A percentile compares a stretch with the other conserved stretches of the same genome.
These are phyloP conservation scores for Colletotrichum incanum DNA, from an alignment of 2,329 filamentous ascomycete genomes.

Conservation along the genomic window DNA sequence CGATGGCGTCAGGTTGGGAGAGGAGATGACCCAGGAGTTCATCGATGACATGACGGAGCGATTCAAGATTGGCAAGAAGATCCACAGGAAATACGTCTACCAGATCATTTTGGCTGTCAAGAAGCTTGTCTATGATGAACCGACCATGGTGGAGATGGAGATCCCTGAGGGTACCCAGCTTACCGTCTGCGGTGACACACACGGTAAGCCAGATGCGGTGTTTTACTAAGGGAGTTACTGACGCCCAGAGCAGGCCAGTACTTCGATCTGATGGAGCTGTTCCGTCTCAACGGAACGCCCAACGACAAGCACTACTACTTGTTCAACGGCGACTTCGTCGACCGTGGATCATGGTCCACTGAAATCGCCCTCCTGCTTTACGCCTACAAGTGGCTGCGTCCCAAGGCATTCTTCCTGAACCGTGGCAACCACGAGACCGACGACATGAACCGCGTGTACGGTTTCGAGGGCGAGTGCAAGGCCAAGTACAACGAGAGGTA, in stretches of 20 bases:
- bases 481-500: slow-evolving; percentile 94
- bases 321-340: slow-evolving; percentile 99
- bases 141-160: slow-evolving; percentile 96
- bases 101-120: slow-evolving; percentile 94
- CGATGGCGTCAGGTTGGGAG: slow-evolving; percentile 84
- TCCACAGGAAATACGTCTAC: slow-evolving; percentile 97
- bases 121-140: slow-evolving; percentile 90
- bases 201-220: slow-evolving; percentile 72
- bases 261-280: slow-evolving; percentile 97
- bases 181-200: slow-evolving; percentile 97
- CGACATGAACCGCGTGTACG: slow-evolving; percentile 99
- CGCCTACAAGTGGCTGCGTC: slow-evolving; percentile 96
- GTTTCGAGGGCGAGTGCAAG: slow-evolving; percentile 98
- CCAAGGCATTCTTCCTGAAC: slow-evolving; percentile 93
- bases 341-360: slow-evolving; percentile 97
- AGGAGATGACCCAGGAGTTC: slow-evolving; percentile 95
- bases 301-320: slow-evolving; percentile 91
- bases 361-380: slow-evolving; percentile 95
- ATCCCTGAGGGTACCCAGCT: slow-evolving; percentile 84
- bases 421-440: slow-evolving; percentile 99
- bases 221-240: slow-evolving; percentile 42
- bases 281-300: slow-evolving; percentile 90
- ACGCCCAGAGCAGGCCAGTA: slow-evolving; percentile 81
- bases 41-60: slow-evolving; percentile 97
- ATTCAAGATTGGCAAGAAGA: slow-evolving; percentile 96